Evolutionary conservation across 2,329 filamentous ascomycete species (phyloP).

Genomic region (Botrytis medusae): DNA sequence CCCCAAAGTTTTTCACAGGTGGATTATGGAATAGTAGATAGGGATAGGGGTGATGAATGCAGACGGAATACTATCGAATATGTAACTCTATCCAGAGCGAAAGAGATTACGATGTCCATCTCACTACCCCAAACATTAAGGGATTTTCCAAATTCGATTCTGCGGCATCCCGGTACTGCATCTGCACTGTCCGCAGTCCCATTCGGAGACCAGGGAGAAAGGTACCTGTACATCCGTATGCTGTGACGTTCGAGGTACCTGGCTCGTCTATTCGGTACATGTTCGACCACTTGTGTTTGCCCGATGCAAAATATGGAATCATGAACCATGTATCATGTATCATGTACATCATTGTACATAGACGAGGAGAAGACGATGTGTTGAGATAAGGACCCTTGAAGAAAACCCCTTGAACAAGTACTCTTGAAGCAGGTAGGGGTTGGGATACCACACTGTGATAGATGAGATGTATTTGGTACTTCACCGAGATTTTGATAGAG

Average conservation of each 20-base stretch:
- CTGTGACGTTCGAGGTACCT: not conserved
- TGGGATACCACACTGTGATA: not conserved
- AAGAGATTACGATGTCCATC: not conserved
- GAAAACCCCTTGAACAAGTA: too few relatives aligned
- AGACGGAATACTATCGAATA: not conserved
- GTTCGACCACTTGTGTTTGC: not conserved
- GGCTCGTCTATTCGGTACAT: not conserved
- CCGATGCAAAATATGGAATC: not conserved
- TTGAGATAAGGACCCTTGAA: not conserved
- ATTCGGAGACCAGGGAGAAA: not conserved
- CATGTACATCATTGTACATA: not conserved
- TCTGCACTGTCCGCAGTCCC: not conserved
- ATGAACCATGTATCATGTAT: not conserved
- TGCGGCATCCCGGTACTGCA: not conserved
- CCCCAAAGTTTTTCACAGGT: not conserved
- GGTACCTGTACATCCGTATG: not conserved
- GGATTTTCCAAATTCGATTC: not conserved
- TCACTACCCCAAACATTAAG: not conserved
- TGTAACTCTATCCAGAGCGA: not conserved
- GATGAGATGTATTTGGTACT: not conserved
- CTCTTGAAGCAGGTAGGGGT: not conserved
- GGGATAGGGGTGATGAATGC: not conserved
- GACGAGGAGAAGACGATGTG: not conserved
- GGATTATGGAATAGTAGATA: not conserved
- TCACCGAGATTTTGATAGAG: not conserved